A percentile compares a stretch with the other conserved stretches of the same genome.
Evolutionary conservation across 768 basidiomycete species (phyloP).

Genomic region (Lenzites betulinus): DNA sequence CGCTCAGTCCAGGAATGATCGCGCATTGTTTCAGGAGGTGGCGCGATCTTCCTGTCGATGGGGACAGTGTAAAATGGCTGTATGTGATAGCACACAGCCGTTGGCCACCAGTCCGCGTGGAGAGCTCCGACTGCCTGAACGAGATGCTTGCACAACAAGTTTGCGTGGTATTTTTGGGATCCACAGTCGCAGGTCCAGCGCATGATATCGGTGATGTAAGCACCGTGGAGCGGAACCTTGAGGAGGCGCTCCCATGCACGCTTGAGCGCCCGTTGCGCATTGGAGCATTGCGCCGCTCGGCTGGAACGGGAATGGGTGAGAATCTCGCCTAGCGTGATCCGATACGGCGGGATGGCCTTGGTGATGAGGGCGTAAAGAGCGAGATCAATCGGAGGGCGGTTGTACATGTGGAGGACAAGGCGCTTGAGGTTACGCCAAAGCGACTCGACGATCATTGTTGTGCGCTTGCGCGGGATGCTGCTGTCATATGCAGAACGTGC

Average conservation of each 20-base stretch:
- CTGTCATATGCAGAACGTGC: constrained; percentile 18
- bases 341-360: constrained; percentile 8
- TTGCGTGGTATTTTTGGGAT: constrained; percentile 18
- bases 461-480: constrained; percentile 12
- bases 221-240: constrained; percentile 7
- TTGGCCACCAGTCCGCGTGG: not conserved
- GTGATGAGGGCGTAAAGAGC: constrained; percentile 12
- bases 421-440: constrained; percentile 17
- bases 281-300: not conserved
- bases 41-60: not conserved
- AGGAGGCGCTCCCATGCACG: constrained; percentile 4
- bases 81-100: constrained; percentile 3
- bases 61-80: constrained; percentile 21
- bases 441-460: constrained; percentile 21
- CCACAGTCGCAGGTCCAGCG: constrained; percentile 20
- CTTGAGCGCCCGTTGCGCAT: constrained; percentile 6
- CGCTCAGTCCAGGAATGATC: not conserved
- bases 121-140: constrained; percentile 1
- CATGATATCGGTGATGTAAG: constrained; percentile 2
- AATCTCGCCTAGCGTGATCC: not conserved
- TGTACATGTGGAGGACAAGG: constrained; percentile 9
- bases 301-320: not conserved
- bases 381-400: constrained; percentile 17
- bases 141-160: constrained; percentile 19
- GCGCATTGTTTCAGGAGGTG: not conserved